Percentiles rank a stretch among this genome's conserved stretches.
These are phyloP conservation scores for Leucocoprinus sp. DNA, from an alignment of 768 basidiomycete species.

Conservation along the genomic window DNA sequence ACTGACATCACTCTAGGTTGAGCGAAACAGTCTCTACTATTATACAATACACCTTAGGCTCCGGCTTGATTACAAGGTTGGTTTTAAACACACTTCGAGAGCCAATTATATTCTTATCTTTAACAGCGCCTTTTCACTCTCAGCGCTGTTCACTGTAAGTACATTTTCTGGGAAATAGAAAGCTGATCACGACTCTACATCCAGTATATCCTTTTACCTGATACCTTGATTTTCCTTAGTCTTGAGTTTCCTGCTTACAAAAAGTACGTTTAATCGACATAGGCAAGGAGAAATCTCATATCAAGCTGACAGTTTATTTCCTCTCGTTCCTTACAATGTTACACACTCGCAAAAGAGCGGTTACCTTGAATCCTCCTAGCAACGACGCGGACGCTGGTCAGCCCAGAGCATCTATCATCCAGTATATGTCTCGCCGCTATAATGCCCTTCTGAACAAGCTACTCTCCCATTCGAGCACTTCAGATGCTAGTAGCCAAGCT, in stretches of 20 bases:
- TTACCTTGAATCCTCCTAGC: background rate
- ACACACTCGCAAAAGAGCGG: constrained; percentile 29
- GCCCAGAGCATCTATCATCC: background rate
- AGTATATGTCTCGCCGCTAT: constrained; percentile 2
- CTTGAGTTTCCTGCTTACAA: constrained; percentile 36
- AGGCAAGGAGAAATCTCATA: background rate
- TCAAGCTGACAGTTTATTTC: constrained; percentile 31
- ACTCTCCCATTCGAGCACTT: background rate
- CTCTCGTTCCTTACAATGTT: constrained; percentile 40
- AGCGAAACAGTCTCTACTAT: constrained; percentile 27
- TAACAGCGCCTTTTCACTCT: constrained; percentile 34
- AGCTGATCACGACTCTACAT: background rate
- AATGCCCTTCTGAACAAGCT: background rate
- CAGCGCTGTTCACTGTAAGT: constrained; percentile 34
- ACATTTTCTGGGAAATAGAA: background rate
- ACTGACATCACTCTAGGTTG: constrained; percentile 15
- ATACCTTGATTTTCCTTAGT: constrained; percentile 35
- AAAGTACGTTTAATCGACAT: constrained; percentile 24
- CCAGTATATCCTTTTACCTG: constrained; percentile 35
- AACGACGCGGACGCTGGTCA: background rate
- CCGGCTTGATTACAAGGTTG: constrained; percentile 32
- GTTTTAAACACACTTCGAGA: background rate
- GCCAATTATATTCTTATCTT: background rate
- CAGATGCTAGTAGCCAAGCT: background rate
- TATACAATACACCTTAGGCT: constrained; percentile 30